Percentiles rank a stretch among this genome's conserved stretches.
Conservation (phyloP, 768 basidiomycete genomes). For the Cystobasidium onofrii region DNA sequence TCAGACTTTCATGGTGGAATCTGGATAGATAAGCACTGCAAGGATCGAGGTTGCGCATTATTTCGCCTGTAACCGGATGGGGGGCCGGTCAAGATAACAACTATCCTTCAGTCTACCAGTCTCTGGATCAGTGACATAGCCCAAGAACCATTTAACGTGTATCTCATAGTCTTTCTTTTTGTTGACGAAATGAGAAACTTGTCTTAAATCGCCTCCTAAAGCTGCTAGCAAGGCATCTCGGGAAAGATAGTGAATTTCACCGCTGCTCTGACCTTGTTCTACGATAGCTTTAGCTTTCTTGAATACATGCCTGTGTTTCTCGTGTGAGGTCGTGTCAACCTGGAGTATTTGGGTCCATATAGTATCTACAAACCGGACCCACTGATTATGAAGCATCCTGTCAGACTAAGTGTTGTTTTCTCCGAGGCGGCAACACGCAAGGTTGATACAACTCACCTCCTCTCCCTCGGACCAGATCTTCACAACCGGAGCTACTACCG, state of each 20-base stretch:
- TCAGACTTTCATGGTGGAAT: neutral
- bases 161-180: slow-evolving; percentile 2
- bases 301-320: neutral
- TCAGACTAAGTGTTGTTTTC: no score
- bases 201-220: slow-evolving; percentile 5
- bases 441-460: slow-evolving; percentile 1
- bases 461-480: neutral
- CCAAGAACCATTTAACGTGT: neutral
- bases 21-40: neutral
- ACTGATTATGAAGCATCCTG: no score
- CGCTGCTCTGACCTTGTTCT: slow-evolving; percentile 2
- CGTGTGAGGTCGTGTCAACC: neutral
- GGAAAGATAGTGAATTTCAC: slow-evolving; percentile 4
- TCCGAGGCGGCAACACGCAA: no score
- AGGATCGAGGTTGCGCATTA: neutral
- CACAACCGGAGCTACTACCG: neutral
- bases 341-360: slow-evolving; percentile 6
- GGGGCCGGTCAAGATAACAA: neutral
- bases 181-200: slow-evolving; percentile 19
- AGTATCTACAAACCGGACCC: slow-evolving; percentile 21
- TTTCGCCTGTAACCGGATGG: neutral
- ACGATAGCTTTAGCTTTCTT: slow-evolving; percentile 2
- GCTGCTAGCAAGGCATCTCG: neutral
- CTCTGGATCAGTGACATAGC: neutral
- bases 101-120: slow-evolving; percentile 1